Base-by-base conservation (phyloP, 2,329 filamentous ascomycete species). In the Cercospora sp. region DNA sequence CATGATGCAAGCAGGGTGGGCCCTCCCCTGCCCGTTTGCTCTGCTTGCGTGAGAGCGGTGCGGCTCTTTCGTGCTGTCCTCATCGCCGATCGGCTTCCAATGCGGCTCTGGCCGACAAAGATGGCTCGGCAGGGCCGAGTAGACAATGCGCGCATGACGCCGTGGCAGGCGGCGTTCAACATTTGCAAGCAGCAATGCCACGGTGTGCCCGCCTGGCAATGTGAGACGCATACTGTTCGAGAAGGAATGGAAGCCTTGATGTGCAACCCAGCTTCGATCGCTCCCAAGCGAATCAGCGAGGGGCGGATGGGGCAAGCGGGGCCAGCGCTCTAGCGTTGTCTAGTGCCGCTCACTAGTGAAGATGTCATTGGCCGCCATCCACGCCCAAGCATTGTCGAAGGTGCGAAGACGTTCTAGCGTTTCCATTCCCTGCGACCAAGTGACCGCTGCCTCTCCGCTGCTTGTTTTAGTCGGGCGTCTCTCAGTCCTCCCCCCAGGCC, bases 181-280 rank as follows among this genome's bases (percentile, higher is more conserved):
- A 48, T 48, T 48, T 48, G 45, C 45, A 48, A 53, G 18, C 48
- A 53, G 48, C 48, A 55, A 3, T 30, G 48, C 1, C 48, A 48
- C 48, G 20, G 20, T 13, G 20, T 13, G 20, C 48, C 20, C 18
- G 12, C 45, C 23, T 16, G 48, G 48, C 48, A 55, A 55, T 28
- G 20, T 55, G 48, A 55, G 48, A 55, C 48, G 48, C 23, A 16
- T 55, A 10, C 48, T 55, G 36, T 67, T 68, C 66, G 57, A 61
- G 62, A 68, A 68, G 61, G 57, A 64, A 68, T 68, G 66, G 66
- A 68, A 68, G 61, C 66, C 61, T 57, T 28, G 40, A 42, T 55
- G 66, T 45, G 42, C 61, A 60, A 26, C 64, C 48, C 60, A 36
- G 40, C 58, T 20, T 45, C 57, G 40, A 60, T 53, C 31, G 42